Conservation (phyloP, 768 basidiomycete species). For the Russula sp. region DNA sequence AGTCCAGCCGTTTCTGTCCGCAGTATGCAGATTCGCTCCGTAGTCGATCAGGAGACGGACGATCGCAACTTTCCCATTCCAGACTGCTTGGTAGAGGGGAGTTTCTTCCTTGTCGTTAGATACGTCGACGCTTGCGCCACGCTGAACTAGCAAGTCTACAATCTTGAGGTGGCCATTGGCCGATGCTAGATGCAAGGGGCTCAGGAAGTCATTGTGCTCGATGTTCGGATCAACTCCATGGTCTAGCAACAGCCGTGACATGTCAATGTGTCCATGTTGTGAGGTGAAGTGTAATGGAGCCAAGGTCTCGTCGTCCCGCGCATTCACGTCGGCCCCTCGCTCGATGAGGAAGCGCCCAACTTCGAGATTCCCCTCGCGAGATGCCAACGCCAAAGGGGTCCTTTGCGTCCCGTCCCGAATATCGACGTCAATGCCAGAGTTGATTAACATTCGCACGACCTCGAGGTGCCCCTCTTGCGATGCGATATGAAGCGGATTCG, state of each 20-base stretch:
- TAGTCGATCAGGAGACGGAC: constrained; percentile 5
- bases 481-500: too few relatives aligned
- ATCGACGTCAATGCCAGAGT: too few relatives aligned
- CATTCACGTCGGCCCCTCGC: not conserved
- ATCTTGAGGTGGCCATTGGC: not conserved
- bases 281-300: not conserved
- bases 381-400: too few relatives aligned
- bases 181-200: not conserved
- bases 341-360: not conserved
- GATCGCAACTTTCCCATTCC: not conserved
- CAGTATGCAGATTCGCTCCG: not conserved
- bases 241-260: not conserved
- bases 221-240: not conserved
- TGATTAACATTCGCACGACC: too few relatives aligned
- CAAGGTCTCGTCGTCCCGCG: not conserved
- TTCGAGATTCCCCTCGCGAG: not conserved
- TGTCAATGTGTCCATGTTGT: not conserved
- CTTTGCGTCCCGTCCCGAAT: too few relatives aligned
- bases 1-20: not conserved
- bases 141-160: not conserved
- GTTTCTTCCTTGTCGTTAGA: not conserved
- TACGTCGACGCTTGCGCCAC: not conserved
- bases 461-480: too few relatives aligned
- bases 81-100: not conserved
- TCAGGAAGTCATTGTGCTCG: not conserved